Evolutionary conservation across 495 filamentous ascomycete species (phyloP), one percentile per base, ranked within the genome.

Genomic region (Platismatia glauca): DNA sequence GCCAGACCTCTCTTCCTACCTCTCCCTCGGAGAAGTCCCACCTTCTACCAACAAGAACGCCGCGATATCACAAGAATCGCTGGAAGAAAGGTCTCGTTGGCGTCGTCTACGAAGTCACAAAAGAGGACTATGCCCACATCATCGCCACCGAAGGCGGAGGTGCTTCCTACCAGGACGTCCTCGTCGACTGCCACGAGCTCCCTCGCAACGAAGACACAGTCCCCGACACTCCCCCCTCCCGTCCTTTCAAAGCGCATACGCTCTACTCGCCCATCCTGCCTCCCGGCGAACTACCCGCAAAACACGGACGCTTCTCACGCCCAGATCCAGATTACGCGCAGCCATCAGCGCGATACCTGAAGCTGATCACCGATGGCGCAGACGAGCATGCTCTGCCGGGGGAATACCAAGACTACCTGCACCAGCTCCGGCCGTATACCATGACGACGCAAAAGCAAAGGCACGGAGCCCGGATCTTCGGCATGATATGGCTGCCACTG

Each of bases 51-150:
- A 15, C 9, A 18, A 35, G 1, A n/a, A 53, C 57, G 4, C 64
- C 58, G 3, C 59, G 75, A 59, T 76, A 79, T 68, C 71, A 77
- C 62, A 79, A 80, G 68, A 74, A 75, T 53, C 76, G 69, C 34
- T 92, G 90, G 89, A 74, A 82, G 63, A 89, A 88, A 65, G 89
- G 90, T 22, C 80, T 98, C 15, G 81, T 96, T 52, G 94, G 94
- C 50, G 89, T 96, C 27, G 94, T 97, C 39, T 98, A 98, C 79
- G 91, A 97, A 75, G 87, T 97, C 33, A 94, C 90, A 3, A 71
- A 76, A 3, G 69, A 76, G 9, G 94, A 98, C 77, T 98, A 88
- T 70, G 83, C 86, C 4, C 87, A 82, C 59, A 94, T 98, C 67
- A 86, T 97, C 61, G 85, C 86, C 6, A 96, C 90, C 4, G 94